Percentiles rank a stretch among this genome's conserved stretches.
phyloP scores from a whole-genome alignment of 139 green algal species.

The Deuterostichococcus epilithicus region DNA sequence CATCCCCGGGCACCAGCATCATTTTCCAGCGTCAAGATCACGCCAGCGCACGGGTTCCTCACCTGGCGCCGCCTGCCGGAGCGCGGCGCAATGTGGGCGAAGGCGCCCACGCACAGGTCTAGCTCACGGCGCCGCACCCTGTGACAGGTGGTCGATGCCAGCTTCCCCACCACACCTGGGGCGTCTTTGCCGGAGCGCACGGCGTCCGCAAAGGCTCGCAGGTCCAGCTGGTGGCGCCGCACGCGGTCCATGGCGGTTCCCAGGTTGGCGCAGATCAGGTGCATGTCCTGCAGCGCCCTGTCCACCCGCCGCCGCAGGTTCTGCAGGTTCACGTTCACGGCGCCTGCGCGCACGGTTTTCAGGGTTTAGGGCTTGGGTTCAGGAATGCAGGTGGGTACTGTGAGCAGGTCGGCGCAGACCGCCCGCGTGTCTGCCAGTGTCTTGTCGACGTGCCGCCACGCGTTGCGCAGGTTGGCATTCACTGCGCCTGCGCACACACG shows the following conservation, averaged over 20 bases:
- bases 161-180: not conserved
- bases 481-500: not conserved
- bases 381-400: conserved; percentile 19
- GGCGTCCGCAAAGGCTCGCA: not conserved
- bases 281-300: not conserved
- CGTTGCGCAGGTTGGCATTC: conserved; percentile 9
- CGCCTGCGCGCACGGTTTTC: not conserved
- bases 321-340: conserved; percentile 3
- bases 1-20: not conserved
- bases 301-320: not conserved
- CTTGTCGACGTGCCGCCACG: conserved; percentile 15
- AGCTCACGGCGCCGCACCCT: not conserved
- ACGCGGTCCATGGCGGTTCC: not conserved
- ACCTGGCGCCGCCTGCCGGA: not conserved
- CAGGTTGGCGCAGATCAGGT: not conserved
- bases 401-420: conserved; percentile 16
- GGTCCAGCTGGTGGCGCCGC: not conserved
- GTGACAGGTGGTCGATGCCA: not conserved
- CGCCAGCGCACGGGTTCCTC: not conserved
- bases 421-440: conserved; percentile 21
- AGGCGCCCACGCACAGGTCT: not conserved
- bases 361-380: conserved; percentile 15
- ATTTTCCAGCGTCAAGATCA: not conserved
- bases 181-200: not conserved
- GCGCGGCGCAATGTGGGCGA: no score